A percentile compares a stretch with the other conserved stretches of the same genome.
These are phyloP conservation scores for Globisporangium spiculum DNA, from an alignment of 352 stramenopile genomes.

Conservation along the genomic window DNA sequence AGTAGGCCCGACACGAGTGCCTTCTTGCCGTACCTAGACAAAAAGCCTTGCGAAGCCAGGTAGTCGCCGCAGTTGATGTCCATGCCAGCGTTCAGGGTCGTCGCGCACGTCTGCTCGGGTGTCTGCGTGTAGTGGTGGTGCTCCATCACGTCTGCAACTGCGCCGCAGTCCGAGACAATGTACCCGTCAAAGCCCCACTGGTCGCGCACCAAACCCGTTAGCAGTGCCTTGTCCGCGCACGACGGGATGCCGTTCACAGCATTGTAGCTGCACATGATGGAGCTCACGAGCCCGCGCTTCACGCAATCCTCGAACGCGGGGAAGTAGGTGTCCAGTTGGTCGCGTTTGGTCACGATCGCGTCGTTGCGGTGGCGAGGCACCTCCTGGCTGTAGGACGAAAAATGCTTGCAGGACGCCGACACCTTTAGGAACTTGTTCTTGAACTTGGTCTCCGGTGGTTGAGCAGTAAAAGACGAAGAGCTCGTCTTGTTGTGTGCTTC, in stretches of 20 bases:
- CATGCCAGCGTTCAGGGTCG: constrained; percentile 63
- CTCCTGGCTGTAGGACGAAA: constrained; percentile 88
- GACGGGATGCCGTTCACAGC: constrained; percentile 90
- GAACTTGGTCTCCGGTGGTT: neutral
- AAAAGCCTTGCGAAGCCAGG: constrained; percentile 57
- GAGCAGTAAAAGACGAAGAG: neutral
- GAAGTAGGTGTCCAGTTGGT: constrained; percentile 91
- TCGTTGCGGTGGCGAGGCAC: constrained; percentile 82
- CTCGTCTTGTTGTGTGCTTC: constrained; percentile 14
- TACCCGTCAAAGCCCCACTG: constrained; percentile 91
- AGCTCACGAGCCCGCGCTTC: constrained; percentile 63
- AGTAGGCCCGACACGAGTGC: constrained; percentile 69
- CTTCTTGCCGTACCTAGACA: constrained; percentile 53
- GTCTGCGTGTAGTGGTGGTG: constrained; percentile 79
- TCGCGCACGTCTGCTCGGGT: constrained; percentile 47
- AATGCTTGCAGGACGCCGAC: constrained; percentile 92
- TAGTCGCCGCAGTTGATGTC: constrained; percentile 84
- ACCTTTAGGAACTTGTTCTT: constrained; percentile 56
- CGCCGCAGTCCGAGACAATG: constrained; percentile 90
- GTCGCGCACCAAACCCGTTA: constrained; percentile 74
- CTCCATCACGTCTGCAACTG: constrained; percentile 76
- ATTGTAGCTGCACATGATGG: constrained; percentile 96
- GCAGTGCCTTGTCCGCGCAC: constrained; percentile 83
- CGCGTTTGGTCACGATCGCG: constrained; percentile 81
- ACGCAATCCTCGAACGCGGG: constrained; percentile 83